Evolutionary conservation across 1,284 basidiomycete genomes (phyloP), one percentile per base, ranked within the genome.

Genomic region (Phellinidium pouzarii): DNA sequence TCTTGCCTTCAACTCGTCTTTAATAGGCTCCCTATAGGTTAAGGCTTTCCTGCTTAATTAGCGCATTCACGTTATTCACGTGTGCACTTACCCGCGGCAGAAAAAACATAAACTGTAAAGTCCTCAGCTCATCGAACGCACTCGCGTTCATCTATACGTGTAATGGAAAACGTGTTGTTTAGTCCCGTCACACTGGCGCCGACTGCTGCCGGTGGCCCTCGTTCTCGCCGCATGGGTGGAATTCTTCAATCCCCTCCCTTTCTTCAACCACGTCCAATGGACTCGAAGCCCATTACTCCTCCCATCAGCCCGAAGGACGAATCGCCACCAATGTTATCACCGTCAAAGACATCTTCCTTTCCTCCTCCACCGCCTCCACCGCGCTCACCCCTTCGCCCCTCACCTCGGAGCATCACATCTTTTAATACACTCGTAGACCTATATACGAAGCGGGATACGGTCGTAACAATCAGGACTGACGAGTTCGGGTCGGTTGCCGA

Each of bases 211-310:
- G 41, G 34, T 27, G 43, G 48, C 27, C 54, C 50, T 52, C 50
- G 54, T 38, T 56, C 54, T 44, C 54, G 54, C 50, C 54, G 54
- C 54, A 52, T 56, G 54, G 50, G 50, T 41, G 44, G 54, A 31
- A 41, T 52, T 44, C 38, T 56, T 27, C 46, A 45, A 31, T 48
- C 38, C 11, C 31, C 48, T 40, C 44, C 49, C 27, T 51, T 55
- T 51, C 53, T 36, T 55, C 43, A 41, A 42, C 50, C 46, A 26
- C 46, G 48, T 19, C 29, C 44, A 48, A 31, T 36, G 34, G 49
- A 48, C 19, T 36, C 38, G 19, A 52, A 44, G 36, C 38, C 37
- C 50, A 49, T 46, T 37, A 52, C 54, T 42, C 50, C 54, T 49
- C 50, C 54, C 41, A 36, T 45, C 26, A 52, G 50, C 34, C 50